Evolutionary conservation across 2,329 filamentous ascomycete species (phyloP).

Genomic region (Ilyonectria robusta): DNA sequence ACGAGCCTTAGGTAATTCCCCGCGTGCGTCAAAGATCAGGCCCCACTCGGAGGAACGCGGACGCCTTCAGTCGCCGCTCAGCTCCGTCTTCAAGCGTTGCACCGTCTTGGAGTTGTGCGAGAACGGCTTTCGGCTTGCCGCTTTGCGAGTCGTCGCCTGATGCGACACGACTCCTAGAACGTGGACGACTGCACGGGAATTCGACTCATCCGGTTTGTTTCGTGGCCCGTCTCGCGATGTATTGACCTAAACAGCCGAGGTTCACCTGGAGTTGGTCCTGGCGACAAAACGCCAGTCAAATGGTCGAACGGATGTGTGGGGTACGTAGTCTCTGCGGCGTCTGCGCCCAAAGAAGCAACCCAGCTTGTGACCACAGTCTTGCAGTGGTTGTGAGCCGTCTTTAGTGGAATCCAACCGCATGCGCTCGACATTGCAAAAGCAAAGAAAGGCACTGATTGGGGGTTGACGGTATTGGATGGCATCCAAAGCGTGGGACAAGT

Average conservation of each 20-base stretch:
- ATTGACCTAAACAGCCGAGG: slow-evolving; percentile 21
- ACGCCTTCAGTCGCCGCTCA: slow-evolving; percentile 37
- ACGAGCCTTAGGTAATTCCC: slow-evolving; percentile 44
- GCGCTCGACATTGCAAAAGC: not conserved
- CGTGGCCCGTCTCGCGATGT: not conserved
- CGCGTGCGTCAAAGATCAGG: slow-evolving; percentile 46
- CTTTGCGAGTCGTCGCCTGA: not conserved
- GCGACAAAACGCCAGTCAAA: slow-evolving; percentile 24
- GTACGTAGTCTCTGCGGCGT: slow-evolving; percentile 12
- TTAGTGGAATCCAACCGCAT: not conserved
- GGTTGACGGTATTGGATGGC: not conserved
- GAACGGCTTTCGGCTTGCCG: slow-evolving; percentile 18
- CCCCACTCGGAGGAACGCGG: slow-evolving; percentile 47
- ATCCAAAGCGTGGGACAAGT: too few relatives aligned
- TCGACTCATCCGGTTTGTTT: not conserved
- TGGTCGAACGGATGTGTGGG: slow-evolving; percentile 32
- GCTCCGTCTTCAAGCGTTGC: slow-evolving; percentile 34
- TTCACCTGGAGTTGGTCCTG: slow-evolving; percentile 17
- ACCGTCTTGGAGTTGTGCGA: slow-evolving; percentile 6
- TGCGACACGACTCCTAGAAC: not conserved
- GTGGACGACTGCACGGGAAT: not conserved
- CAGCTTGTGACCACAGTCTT: slow-evolving; percentile 9
- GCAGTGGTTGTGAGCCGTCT: not conserved
- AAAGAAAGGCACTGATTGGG: not conserved
- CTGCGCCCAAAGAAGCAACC: slow-evolving; percentile 7